phyloP scores from a whole-genome alignment of 2,329 filamentous ascomycete species.

The Trichophyton simii region DNA sequence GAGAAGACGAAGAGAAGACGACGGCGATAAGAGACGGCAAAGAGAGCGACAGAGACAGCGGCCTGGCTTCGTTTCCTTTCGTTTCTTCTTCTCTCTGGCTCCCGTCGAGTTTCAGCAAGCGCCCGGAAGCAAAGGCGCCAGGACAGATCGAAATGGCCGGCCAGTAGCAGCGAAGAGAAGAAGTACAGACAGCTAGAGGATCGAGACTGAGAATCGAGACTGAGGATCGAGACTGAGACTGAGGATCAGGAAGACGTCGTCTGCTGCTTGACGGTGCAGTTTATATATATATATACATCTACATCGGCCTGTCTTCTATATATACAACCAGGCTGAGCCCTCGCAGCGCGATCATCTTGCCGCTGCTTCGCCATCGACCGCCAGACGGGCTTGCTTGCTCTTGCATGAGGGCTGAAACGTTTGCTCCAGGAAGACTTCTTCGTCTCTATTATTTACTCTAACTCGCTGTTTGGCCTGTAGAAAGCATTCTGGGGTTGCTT shows the following conservation, averaged over 20 bases:
- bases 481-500: not conserved
- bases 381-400: not conserved
- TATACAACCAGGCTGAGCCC: not conserved
- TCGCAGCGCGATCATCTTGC: not conserved
- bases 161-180: not conserved
- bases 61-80: not conserved
- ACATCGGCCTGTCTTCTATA: not conserved
- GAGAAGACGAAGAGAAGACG: not conserved
- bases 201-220: no score
- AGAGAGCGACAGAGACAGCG: not conserved
- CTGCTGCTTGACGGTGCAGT: no score
- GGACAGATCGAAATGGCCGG: not conserved
- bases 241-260: no score
- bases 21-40: not conserved
- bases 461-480: not conserved
- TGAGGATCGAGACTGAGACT: no score
- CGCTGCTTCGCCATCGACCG: not conserved
- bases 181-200: not conserved
- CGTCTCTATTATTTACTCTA: no score
- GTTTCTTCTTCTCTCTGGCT: no score
- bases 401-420: not conserved
- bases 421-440: not conserved
- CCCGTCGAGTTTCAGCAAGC: not conserved
- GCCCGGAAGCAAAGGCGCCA: not conserved
- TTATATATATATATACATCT: no score